Evolutionary conservation across 305 asterid species (phyloP).

Genomic region (Plantago coronopus): DNA sequence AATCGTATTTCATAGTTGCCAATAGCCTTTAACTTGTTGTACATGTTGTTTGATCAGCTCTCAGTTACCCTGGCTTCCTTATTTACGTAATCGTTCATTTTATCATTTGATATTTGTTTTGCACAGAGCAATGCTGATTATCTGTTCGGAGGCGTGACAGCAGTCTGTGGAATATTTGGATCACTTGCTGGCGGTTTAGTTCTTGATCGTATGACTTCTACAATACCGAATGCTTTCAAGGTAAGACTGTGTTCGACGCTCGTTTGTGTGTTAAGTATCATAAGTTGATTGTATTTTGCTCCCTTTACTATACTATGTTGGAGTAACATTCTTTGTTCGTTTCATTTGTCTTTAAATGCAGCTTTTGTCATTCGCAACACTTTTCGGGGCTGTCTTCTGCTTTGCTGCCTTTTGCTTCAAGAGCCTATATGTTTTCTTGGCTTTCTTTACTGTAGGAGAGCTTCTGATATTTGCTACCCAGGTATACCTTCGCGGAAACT

Average conservation of each 20-base stretch:
- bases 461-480: slow-evolving; percentile 86
- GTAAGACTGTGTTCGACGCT: slow-evolving; percentile 30
- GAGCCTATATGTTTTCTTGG: slow-evolving; percentile 60
- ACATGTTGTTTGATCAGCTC: background rate
- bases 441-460: slow-evolving; percentile 70
- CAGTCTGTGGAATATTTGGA: slow-evolving; percentile 76
- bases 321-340: background rate
- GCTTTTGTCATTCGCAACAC: slow-evolving; percentile 77
- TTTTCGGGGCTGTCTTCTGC: slow-evolving; percentile 75
- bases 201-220: slow-evolving; percentile 66
- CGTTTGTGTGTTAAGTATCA: slow-evolving; percentile 7
- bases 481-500: slow-evolving; percentile 35
- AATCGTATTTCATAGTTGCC: background rate
- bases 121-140: slow-evolving; percentile 73
- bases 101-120: slow-evolving; percentile 18
- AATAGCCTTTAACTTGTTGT: too few species aligned
- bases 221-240: slow-evolving; percentile 85
- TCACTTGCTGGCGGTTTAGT: slow-evolving; percentile 72
- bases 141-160: slow-evolving; percentile 83
- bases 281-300: slow-evolving; percentile 1
- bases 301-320: background rate
- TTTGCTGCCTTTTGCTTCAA: slow-evolving; percentile 80
- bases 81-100: background rate
- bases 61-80: background rate
- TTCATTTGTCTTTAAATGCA: slow-evolving; percentile 27